Conservation (phyloP, 371 early-diverging fungal species). For the Coemansia sp. region DNA sequence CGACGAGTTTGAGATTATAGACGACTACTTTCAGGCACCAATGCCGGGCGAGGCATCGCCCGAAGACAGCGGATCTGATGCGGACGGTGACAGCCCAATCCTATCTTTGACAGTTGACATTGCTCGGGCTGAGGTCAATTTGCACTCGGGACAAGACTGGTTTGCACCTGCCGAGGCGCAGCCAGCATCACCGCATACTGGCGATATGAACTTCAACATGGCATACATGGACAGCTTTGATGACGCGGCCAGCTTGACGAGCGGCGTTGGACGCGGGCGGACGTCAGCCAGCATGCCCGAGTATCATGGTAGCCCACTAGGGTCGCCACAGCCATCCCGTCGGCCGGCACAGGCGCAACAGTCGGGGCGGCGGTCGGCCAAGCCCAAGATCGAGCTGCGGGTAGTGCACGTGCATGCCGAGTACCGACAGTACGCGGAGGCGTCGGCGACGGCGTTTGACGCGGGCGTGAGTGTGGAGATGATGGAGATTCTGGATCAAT, state of each 20-base stretch:
- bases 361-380: constrained; percentile 30
- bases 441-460: constrained; percentile 39
- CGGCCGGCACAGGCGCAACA: constrained; percentile 1
- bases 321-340: constrained; percentile 17
- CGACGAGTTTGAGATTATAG: constrained; percentile 57
- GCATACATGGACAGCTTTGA: constrained; percentile 36
- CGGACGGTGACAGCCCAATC: constrained; percentile 10
- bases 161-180: constrained; percentile 4
- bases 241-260: constrained; percentile 11
- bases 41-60: constrained; percentile 47
- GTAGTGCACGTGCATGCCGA: constrained; percentile 47
- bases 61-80: constrained; percentile 9
- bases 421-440: constrained; percentile 36
- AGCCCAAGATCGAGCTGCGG: constrained; percentile 46
- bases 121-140: constrained; percentile 36
- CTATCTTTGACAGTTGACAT: constrained; percentile 27
- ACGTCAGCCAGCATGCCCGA: constrained; percentile 46
- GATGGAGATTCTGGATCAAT: constrained; percentile 48
- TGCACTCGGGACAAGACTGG: constrained; percentile 49
- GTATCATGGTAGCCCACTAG: constrained; percentile 16
- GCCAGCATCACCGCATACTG: constrained; percentile 28
- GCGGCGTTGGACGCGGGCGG: constrained; percentile 6
- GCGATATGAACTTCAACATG: constrained; percentile 21
- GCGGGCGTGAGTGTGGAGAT: constrained; percentile 37
- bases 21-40: constrained; percentile 64